Percentiles rank a stretch among this genome's conserved stretches.
Conservation (phyloP, 2,329 filamentous ascomycete genomes). For the Ophiocordyceps polyrhachis-furcata region DNA sequence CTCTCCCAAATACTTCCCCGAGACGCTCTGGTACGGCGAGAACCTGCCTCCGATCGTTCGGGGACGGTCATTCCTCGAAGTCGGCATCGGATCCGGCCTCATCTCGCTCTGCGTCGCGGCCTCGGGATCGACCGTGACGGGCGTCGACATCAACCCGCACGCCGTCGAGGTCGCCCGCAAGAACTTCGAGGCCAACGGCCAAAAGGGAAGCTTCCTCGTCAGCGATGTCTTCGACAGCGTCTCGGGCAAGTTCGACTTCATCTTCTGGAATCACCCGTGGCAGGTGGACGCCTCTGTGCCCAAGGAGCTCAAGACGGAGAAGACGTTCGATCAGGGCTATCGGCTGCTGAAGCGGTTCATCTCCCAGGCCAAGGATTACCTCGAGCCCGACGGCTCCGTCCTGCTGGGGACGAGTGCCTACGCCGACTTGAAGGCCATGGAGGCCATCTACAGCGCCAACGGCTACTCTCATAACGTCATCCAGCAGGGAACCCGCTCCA, state of each 20-base stretch:
- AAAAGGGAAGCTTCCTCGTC: neutral
- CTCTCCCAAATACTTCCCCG: slow-evolving; percentile 1
- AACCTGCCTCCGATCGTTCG: neutral
- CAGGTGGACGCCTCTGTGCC: neutral
- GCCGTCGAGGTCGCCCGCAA: neutral
- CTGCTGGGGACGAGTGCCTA: neutral
- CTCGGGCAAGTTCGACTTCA: neutral
- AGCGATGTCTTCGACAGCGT: slow-evolving; percentile 1
- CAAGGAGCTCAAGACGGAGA: slow-evolving; percentile 1
- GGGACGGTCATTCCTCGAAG: neutral
- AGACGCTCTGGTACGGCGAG: neutral
- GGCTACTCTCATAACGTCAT: neutral
- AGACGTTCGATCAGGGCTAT: slow-evolving; percentile 1
- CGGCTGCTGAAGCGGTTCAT: slow-evolving; percentile 1
- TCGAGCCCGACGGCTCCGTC: neutral
- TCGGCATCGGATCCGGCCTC: slow-evolving; percentile 1
- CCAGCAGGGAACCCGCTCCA: neutral
- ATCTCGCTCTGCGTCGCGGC: neutral
- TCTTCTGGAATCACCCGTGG: slow-evolving; percentile 3
- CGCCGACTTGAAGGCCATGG: neutral
- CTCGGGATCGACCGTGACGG: neutral
- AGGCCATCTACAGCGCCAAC: neutral
- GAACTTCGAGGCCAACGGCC: neutral
- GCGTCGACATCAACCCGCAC: slow-evolving; percentile 1
- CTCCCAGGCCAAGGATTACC: neutral